phyloP scores from a whole-genome alignment of 352 stramenopile species.

The Pythium dissotocum region DNA sequence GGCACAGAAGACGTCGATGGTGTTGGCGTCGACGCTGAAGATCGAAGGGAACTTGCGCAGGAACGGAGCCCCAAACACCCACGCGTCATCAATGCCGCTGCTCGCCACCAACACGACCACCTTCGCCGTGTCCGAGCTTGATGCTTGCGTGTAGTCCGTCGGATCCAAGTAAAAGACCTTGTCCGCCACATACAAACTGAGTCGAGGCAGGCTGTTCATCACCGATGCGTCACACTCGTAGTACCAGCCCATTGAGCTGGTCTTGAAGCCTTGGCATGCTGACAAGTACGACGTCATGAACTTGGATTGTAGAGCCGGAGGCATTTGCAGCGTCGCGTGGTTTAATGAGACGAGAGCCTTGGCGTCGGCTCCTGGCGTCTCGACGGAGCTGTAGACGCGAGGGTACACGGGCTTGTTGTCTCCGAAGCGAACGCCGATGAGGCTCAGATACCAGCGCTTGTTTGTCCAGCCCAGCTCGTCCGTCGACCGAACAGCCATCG shows the following conservation, averaged over 20 bases:
- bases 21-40: neutral
- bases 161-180: conserved; percentile 13
- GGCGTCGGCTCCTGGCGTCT: neutral
- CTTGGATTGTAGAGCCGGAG: neutral
- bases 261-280: neutral
- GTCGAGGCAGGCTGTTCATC: conserved; percentile 6
- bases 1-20: conserved; percentile 3
- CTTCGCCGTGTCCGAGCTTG: neutral
- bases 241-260: neutral
- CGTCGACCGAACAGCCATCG: neutral
- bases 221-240: conserved; percentile 5
- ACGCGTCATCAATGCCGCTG: neutral
- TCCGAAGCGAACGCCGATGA: conserved; percentile 5
- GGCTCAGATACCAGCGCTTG: conserved; percentile 5
- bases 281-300: neutral
- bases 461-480: neutral
- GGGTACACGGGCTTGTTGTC: conserved; percentile 8
- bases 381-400: neutral
- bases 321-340: neutral
- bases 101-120: neutral
- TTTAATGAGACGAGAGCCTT: conserved; percentile 1
- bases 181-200: conserved; percentile 1
- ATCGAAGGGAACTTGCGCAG: conserved; percentile 13
- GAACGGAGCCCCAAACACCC: neutral
- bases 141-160: conserved; percentile 11